Evolutionary conservation across 441 rosid genomes (phyloP), one percentile per base, ranked within the genome.

Genomic region (Arabidopsis hybrid): DNA sequence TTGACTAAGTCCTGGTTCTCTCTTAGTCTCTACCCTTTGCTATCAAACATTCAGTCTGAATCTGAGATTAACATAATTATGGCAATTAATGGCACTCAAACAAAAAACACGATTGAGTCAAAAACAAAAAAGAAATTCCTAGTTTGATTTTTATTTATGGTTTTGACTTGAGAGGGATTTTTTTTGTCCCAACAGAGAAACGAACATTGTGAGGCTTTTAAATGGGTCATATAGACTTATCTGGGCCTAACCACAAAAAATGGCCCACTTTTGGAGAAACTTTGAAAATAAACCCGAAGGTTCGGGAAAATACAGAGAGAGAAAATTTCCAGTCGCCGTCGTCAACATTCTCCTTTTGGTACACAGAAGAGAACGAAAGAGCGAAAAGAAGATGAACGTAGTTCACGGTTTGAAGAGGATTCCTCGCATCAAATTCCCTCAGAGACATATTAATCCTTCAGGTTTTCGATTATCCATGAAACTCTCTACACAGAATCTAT

Each of bases 351-450:
- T 70, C 69, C 21, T 50, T 16, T 16, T 17, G 3, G 49, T 21
- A 21, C 26, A 16, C 18, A 42, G 55, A 72, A 57, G 56, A 46
- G 49, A 51, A 64, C 63, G 61, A 74, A 58, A 66, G 46, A 59
- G 3, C 39, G 36, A 36, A 26, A 59, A 58, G 18, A 58, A 70
- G 66, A 87, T 89, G 92, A 83, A 78, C 43, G 85, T 74, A 7
- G 85, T 74, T 58, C 87, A 88, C 78, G 86, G 84, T 11, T 71
- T 86, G 83, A 92, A 86, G 85, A 83, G 95, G 82, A 84, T 91
- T 42, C 97, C 92, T 69, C 88, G 89, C 75, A 89, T 91, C 82
- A 89, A 85, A 62, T 89, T 91, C 49, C 95, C 94, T 32, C 89
- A 81, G 69, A 63, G 97, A 55, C 86, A 81, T 56, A 65, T 69